Evolutionary conservation across 495 filamentous ascomycete genomes (phyloP).

Genomic region (Choiromyces venosus): DNA sequence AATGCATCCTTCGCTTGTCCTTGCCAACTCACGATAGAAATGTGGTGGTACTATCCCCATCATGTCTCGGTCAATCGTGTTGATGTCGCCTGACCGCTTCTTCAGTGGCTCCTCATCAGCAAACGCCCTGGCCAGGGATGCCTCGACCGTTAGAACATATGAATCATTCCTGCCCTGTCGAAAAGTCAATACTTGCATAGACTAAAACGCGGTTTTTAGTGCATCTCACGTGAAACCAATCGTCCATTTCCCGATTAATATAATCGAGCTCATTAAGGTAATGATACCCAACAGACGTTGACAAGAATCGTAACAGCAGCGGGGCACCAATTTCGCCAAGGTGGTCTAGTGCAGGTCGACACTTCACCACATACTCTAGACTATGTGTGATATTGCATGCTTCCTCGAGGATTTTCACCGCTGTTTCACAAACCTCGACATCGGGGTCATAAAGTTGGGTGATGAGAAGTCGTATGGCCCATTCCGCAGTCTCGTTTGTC

Average conservation of each 20-base stretch:
- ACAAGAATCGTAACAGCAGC: conserved; percentile 79
- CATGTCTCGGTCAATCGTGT: conserved; percentile 54
- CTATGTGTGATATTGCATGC: conserved; percentile 85
- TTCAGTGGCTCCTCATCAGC: conserved; percentile 55
- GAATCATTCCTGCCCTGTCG: conserved; percentile 76
- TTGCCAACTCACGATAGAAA: conserved; percentile 91
- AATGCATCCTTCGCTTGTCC: conserved; percentile 86
- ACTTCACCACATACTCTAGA: conserved; percentile 92
- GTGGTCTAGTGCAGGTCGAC: conserved; percentile 91
- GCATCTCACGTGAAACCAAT: conserved; percentile 71
- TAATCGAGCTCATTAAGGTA: conserved; percentile 96
- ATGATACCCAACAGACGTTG: conserved; percentile 92
- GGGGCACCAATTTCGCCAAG: conserved; percentile 95
- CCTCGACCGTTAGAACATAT: conserved; percentile 92
- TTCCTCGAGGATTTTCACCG: conserved; percentile 94
- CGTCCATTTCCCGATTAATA: conserved; percentile 98
- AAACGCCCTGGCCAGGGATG: conserved; percentile 85
- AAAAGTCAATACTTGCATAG: conserved; percentile 13
- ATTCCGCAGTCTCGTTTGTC: conserved; percentile 59
- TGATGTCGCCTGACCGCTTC: conserved; percentile 33
- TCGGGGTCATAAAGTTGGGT: conserved; percentile 97
- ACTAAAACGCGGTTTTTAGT: not conserved
- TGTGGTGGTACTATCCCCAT: conserved; percentile 79
- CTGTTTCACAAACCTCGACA: conserved; percentile 88
- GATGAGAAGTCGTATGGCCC: conserved; percentile 93